phyloP scores from a whole-genome alignment of 148 eudicot species.

The Rhododendron vialii region DNA sequence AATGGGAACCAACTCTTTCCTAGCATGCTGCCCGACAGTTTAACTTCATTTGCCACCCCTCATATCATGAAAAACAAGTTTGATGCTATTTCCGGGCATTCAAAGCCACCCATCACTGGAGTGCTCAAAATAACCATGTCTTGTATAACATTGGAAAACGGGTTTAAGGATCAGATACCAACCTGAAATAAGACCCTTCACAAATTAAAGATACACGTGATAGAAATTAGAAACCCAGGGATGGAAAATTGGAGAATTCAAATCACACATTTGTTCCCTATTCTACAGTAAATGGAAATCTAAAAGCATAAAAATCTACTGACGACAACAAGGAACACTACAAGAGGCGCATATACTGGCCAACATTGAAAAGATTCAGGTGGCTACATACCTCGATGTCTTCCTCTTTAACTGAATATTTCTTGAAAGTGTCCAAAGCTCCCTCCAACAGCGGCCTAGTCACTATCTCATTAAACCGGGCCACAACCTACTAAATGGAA shows the following conservation, averaged over 20 bases:
- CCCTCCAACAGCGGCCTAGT: slow-evolving; percentile 89
- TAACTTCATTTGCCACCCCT: background rate
- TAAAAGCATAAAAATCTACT: background rate
- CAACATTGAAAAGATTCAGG: background rate
- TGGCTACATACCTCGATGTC: slow-evolving; percentile 73
- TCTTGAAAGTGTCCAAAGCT: slow-evolving; percentile 83
- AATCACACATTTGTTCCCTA: background rate
- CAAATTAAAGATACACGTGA: background rate
- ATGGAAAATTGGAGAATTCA: background rate
- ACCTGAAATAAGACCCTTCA: background rate
- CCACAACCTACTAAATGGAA: slow-evolving; percentile 64
- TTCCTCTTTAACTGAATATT: slow-evolving; percentile 69
- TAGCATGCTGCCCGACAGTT: background rate
- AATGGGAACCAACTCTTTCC: background rate
- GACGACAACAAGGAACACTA: background rate
- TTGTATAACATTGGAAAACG: background rate
- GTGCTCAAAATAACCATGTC: background rate
- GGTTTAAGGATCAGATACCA: background rate
- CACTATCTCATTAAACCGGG: slow-evolving; percentile 88
- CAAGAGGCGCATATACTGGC: background rate
- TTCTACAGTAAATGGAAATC: background rate
- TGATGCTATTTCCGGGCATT: background rate
- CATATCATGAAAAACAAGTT: background rate
- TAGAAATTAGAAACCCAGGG: background rate
- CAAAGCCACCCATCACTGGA: background rate